Evolutionary conservation across 495 filamentous ascomycete species (phyloP), one percentile per base, ranked within the genome.

Genomic region (Daldinia grandis): DNA sequence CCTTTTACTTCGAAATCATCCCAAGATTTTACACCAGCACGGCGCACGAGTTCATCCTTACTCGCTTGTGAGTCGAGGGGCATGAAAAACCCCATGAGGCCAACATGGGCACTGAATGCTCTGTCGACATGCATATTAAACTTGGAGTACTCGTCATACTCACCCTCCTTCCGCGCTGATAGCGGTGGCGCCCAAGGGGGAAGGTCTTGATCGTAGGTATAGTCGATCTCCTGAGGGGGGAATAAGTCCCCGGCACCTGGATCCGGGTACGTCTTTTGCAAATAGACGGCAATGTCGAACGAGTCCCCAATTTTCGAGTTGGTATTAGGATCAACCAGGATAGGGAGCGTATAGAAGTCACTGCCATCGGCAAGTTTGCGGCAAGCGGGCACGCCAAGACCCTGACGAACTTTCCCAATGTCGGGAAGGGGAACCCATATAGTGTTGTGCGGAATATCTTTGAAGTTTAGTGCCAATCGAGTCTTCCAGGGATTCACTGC

Each of bases 401-500:
- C n/a, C 4, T 71, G 68, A 57, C 88, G 88, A 2, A 82, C 75
- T 4, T 67, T 50, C n/a, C 78, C 4, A 27, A 90, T 80, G 51
- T 88, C 81, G 21, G 81, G 83, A 0, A 90, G 44, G 0, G 74
- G 65, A 0, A 87, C 81, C 87, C 86, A 82, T 55, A 21, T 49
- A 0, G 88, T 90, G 14, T 58, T 59, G 80, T 85, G 88, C 1
- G 82, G 76, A 4, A 82, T 30, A 30, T 42, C n/a, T 68, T 88
- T 90, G 84, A 87, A 88, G 78, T 87, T 89, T 33, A 91, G 84
- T 0, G 89, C 86, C 15, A 78, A 73, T 3, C 88, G 86, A 42
- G 79, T 60, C 74, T 90, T 90, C 84, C 86, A 89, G 3, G 88
- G 87, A 74, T 91, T 91, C 4, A 84, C 83, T 0, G 83, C 74